Base-by-base conservation (phyloP, 768 basidiomycete genomes). In the Phaffia tasmanica region DNA sequence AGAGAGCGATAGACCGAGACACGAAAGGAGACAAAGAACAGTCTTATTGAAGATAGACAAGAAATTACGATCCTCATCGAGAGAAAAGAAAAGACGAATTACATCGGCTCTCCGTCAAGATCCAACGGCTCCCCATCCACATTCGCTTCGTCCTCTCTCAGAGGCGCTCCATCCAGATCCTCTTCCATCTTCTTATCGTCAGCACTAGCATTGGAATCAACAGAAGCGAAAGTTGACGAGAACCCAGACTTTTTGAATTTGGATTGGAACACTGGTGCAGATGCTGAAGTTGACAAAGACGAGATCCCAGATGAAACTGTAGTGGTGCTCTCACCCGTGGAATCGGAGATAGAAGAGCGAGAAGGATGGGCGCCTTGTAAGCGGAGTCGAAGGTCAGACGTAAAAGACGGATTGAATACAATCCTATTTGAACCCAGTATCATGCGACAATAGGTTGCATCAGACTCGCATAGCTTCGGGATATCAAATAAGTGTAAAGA, bases 371-470 rank as follows among this genome's bases (percentile, higher is more conserved):
- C 63, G 35, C 72, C 72, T 58, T 93, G 88, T 58, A 98, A 80
- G 64, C 91, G 80, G 63, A 76, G 77, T 29, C 89, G 81, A 19
- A 94, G 80, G 71, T 86, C 84, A 1, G 81, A 73, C 0, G 88
- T 92, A 72, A 87, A 88, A 63, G 93, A 88, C 2, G 86, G 87
- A 62, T 89, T 81, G 74, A 98, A 98, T 42, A 97, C 88, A 66
- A 98, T 93, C 92, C 76, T 77, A 47, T 2, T 46, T 7, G 48
- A 50, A 5, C 16, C 4, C 46, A 16, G 64, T 30, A 69, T 62
- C 47, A n/a, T 18, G 56, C 15, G 8, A 57, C 9, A 57, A 49
- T 21, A 57, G 32, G 15, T 29, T 27, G 50, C 1, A 19, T n/a
- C 11, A 64, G 19, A 15, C 2, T 18, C 35, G n/a, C 51, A 53